Base-by-base conservation (phyloP, 345 rosid genomes). In the Erodium maritimum region DNA sequence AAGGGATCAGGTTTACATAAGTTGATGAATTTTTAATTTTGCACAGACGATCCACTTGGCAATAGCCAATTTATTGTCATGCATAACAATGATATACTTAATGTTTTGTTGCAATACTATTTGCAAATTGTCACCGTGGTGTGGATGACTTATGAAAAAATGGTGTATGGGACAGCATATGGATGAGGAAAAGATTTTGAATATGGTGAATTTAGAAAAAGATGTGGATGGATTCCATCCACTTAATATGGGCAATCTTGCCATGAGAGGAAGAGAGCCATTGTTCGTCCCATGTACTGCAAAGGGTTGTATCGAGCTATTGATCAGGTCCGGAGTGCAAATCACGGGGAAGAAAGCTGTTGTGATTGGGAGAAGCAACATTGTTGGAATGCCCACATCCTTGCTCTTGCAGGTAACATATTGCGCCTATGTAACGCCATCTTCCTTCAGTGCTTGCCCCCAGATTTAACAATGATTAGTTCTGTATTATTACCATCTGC, bases 191-290 rank as follows among this genome's bases (percentile, higher is more conserved):
- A 85, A 76, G 73, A 88, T 93, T 66, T 70, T 86, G 78, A 77
- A 72, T 70, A 68, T 52, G 69, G 63, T 93, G 75, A 72, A 72
- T 29, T 63, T 88, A 64, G 95, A 85, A 74, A 93, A 93, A 74
- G 95, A 91, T 67, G 96, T 87, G 42, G 96, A 85, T 69, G 96
- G 96, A 66, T 84, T 91, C 67, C 91, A 88, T 77, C 96, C 96
- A 4, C 25, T 83, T 34, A 78, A 88, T 56, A 88, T 88, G 73
- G 97, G 96, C 42, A 84, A 88, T 73, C 95, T 88, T 56, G 91
- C 97, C 63, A 80, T 85, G 97, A 81, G 80, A 80, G 96, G 95
- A 65, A 81, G 84, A 76, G 96, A 91, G 58, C 98, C 96, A 0
- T 69, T 84, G 53, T 88, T 84, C 71, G 69, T 91, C 50, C 77